Evolutionary conservation across 345 rosid genomes (phyloP).

Genomic region (Eucalyptus polyanthemos): DNA sequence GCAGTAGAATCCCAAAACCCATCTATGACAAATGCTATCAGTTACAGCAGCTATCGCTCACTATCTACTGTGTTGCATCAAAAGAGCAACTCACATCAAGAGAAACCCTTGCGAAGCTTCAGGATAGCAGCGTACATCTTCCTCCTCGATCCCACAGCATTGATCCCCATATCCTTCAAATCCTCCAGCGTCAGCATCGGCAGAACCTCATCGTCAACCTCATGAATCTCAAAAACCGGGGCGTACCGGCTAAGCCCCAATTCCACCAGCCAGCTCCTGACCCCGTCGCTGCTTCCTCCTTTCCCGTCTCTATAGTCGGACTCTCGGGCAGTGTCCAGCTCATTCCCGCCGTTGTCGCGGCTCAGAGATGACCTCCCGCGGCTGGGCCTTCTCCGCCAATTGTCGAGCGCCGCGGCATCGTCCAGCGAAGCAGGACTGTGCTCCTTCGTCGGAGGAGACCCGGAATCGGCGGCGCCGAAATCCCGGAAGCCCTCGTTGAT

Average conservation of each 20-base stretch:
- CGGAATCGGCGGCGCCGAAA: conserved; percentile 31
- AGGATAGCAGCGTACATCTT: conserved; percentile 54
- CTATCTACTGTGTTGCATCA: neutral
- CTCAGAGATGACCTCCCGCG: neutral
- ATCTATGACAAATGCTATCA: neutral
- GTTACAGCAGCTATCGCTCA: neutral
- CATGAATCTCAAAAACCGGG: conserved; percentile 63
- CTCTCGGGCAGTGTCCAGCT: neutral
- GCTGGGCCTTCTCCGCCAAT: conserved; percentile 18
- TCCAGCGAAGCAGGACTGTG: conserved; percentile 30
- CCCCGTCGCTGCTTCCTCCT: conserved; percentile 25
- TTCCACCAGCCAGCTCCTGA: conserved; percentile 48
- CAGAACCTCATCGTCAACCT: conserved; percentile 65
- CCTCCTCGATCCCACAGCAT: conserved; percentile 69
- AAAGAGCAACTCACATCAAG: conserved; percentile 13
- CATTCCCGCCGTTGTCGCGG: conserved; percentile 14
- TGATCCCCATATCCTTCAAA: conserved; percentile 75
- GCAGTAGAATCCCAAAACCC: neutral
- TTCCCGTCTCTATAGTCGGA: conserved; percentile 9
- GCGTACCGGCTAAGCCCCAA: conserved; percentile 62
- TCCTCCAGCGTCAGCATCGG: conserved; percentile 70
- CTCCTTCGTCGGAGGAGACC: conserved; percentile 31
- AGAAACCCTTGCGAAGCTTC: conserved; percentile 58
- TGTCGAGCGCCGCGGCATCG: conserved; percentile 15
- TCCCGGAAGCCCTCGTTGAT: conserved; percentile 24